Percentiles rank a stretch among this genome's conserved stretches.
These are phyloP conservation scores for Anthracocystis setariae DNA, from an alignment of 1,284 basidiomycete species.

Conservation along the genomic window DNA sequence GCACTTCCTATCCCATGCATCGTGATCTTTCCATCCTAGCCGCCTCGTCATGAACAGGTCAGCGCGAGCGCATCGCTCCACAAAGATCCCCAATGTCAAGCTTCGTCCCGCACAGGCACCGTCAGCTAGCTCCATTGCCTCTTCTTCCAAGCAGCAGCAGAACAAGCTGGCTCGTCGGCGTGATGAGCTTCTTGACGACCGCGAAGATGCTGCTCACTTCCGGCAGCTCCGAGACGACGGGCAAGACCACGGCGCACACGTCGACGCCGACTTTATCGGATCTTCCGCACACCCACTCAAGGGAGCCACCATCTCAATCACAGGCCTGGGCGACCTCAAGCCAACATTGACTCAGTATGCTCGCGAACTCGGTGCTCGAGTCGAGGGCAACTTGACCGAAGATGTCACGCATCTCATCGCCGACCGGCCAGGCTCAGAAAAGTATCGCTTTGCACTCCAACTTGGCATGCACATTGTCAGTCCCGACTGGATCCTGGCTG, in stretches of 20 bases:
- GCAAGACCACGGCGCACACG: constrained; percentile 58
- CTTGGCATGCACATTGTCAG: constrained; percentile 78
- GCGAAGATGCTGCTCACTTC: constrained; percentile 58
- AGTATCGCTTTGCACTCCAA: constrained; percentile 82
- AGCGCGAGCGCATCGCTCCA: constrained; percentile 58
- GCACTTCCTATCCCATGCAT: constrained; percentile 1
- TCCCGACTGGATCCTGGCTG: constrained; percentile 77
- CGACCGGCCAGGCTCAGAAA: constrained; percentile 76
- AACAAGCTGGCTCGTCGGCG: constrained; percentile 14
- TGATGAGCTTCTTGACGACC: constrained; percentile 37
- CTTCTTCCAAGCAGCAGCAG: constrained; percentile 19
- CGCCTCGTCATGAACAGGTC: constrained; percentile 51
- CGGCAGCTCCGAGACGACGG: constrained; percentile 58
- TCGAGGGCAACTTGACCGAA: constrained; percentile 78
- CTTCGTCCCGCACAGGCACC: constrained; percentile 50
- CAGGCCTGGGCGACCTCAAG: constrained; percentile 75
- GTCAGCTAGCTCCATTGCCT: background rate
- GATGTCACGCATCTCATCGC: constrained; percentile 83
- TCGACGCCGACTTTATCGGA: constrained; percentile 57
- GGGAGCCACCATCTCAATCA: constrained; percentile 76
- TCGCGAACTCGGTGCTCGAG: constrained; percentile 77
- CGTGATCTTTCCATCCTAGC: background rate
- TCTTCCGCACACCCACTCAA: constrained; percentile 73
- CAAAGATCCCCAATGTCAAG: constrained; percentile 65
- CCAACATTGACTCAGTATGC: constrained; percentile 79